Conservation (phyloP, 148 eudicot species). For the Rhododendron henanense region DNA sequence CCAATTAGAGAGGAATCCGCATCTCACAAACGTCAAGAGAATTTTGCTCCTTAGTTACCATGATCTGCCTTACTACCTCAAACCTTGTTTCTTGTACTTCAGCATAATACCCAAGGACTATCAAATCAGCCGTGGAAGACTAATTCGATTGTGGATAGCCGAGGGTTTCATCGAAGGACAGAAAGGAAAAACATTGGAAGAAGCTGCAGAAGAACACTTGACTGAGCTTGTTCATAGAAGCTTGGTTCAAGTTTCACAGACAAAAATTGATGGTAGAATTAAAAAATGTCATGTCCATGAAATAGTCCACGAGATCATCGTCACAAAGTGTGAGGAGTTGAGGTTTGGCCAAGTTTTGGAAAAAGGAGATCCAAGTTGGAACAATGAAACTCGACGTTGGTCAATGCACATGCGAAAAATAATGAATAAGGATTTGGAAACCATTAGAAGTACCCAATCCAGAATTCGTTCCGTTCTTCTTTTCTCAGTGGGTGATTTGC, state of each 20-base stretch:
- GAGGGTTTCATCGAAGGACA: conserved; percentile 6
- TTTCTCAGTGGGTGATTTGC: neutral
- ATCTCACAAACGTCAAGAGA: too few species aligned
- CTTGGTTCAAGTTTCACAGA: neutral
- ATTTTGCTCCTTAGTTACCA: neutral
- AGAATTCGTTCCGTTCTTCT: neutral
- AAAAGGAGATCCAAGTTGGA: neutral
- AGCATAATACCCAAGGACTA: conserved; percentile 1
- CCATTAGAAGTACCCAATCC: neutral
- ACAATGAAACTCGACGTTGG: neutral
- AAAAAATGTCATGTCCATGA: neutral
- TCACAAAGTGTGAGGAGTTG: neutral
- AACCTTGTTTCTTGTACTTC: too few species aligned
- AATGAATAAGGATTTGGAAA: neutral
- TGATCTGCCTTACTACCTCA: neutral
- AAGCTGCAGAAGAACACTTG: neutral
- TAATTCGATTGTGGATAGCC: conserved; percentile 6
- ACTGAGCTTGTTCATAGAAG: neutral
- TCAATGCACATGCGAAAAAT: neutral
- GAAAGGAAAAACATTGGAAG: neutral
- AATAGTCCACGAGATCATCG: neutral
- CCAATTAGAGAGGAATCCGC: too few species aligned
- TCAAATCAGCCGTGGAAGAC: neutral
- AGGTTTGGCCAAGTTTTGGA: neutral
- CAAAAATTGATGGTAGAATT: neutral